These are phyloP conservation scores for Xanthoconium separans DNA, from an alignment of 1,284 basidiomycete species.

Conservation along the genomic window DNA sequence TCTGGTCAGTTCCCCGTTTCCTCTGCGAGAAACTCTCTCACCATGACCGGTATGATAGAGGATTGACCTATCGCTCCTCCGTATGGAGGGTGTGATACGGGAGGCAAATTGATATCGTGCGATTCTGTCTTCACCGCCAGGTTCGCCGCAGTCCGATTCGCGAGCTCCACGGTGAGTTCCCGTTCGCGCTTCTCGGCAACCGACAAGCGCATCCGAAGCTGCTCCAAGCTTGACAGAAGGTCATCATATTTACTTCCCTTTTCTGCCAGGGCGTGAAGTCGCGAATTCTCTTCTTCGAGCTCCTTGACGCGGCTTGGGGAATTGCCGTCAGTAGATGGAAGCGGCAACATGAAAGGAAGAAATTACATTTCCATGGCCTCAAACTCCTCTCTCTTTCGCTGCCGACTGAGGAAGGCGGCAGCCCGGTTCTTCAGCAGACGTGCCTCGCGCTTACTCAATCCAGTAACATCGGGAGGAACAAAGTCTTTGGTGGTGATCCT, in stretches of 20 bases:
- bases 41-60: slow-evolving; percentile 70
- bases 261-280: slow-evolving; percentile 57
- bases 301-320: slow-evolving; percentile 41
- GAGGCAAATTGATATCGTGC: slow-evolving; percentile 43
- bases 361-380: slow-evolving; percentile 82
- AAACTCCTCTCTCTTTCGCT: slow-evolving; percentile 90
- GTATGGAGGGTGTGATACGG: slow-evolving; percentile 42
- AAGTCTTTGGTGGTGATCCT: slow-evolving; percentile 80
- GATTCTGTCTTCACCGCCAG: slow-evolving; percentile 54
- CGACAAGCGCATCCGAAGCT: slow-evolving; percentile 61
- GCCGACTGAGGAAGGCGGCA: slow-evolving; percentile 85
- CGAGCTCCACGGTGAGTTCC: slow-evolving; percentile 59
- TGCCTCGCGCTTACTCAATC: slow-evolving; percentile 86
- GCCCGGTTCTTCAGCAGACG: slow-evolving; percentile 90
- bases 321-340: slow-evolving; percentile 19
- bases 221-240: slow-evolving; percentile 60
- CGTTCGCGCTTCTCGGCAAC: slow-evolving; percentile 65
- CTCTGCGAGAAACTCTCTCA: slow-evolving; percentile 35
- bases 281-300: slow-evolving; percentile 75
- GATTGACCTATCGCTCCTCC: slow-evolving; percentile 45
- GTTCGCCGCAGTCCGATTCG: slow-evolving; percentile 37
- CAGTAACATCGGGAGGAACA: slow-evolving; percentile 83
- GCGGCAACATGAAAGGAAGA: slow-evolving; percentile 21
- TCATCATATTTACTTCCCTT: slow-evolving; percentile 36
- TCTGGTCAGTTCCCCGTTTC: slow-evolving; percentile 23